Conservation (phyloP, 768 basidiomycete species). For the Collybia mongolica region DNA sequence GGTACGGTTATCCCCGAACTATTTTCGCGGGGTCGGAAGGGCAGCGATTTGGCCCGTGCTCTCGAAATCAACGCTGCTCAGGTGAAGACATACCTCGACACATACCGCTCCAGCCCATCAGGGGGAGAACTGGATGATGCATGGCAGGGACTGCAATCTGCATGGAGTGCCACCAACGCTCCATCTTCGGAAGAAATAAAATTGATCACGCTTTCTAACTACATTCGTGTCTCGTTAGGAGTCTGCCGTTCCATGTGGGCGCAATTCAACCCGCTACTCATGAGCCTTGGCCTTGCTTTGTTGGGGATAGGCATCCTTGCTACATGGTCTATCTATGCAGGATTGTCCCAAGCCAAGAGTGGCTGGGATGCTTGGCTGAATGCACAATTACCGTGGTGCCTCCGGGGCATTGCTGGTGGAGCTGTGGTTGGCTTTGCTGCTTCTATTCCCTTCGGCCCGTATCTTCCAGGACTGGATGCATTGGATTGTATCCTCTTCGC, state of each 20-base stretch:
- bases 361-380: slow-evolving; percentile 45
- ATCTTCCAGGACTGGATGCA: slow-evolving; percentile 46
- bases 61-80: slow-evolving; percentile 73
- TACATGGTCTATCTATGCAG: slow-evolving; percentile 52
- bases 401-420: slow-evolving; percentile 36
- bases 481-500: slow-evolving; percentile 53
- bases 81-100: slow-evolving; percentile 70
- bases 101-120: slow-evolving; percentile 69
- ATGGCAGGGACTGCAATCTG: slow-evolving; percentile 50
- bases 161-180: slow-evolving; percentile 38
- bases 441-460: slow-evolving; percentile 27
- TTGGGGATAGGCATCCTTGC: slow-evolving; percentile 57
- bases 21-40: slow-evolving; percentile 56
- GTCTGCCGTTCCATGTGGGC: slow-evolving; percentile 91
- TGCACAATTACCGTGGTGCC: slow-evolving; percentile 25
- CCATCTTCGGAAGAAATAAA: slow-evolving; percentile 25
- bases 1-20: slow-evolving; percentile 90
- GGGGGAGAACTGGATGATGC: slow-evolving; percentile 72
- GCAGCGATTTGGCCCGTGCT: slow-evolving; percentile 50
- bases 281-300: slow-evolving; percentile 68
- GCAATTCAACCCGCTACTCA: slow-evolving; percentile 81
- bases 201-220: slow-evolving; percentile 43
- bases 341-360: slow-evolving; percentile 35
- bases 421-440: slow-evolving; percentile 31
- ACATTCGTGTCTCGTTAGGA: slow-evolving; percentile 59